These are phyloP conservation scores for Fomitopsis pulvina DNA, from an alignment of 768 basidiomycete species.

Conservation along the genomic window DNA sequence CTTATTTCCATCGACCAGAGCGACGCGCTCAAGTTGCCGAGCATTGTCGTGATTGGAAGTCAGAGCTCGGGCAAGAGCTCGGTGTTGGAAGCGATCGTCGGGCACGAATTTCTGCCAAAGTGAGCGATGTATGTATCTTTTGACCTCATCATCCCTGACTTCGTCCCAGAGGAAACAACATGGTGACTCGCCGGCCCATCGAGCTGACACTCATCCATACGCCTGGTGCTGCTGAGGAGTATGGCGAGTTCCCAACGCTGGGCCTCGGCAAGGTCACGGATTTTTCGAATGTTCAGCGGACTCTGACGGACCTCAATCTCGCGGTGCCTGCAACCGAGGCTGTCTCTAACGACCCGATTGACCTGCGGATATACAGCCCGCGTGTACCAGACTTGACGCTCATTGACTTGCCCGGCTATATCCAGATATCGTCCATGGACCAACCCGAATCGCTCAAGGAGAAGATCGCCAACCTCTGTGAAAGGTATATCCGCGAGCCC, in stretches of 20 bases:
- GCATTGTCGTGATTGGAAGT: conserved; percentile 97
- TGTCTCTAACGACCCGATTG: conserved; percentile 92
- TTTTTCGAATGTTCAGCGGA: conserved; percentile 88
- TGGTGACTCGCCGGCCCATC: conserved; percentile 98
- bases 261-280: conserved; percentile 86
- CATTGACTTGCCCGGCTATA: conserved; percentile 96
- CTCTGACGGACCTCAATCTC: conserved; percentile 90
- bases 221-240: conserved; percentile 64
- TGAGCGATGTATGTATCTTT: conserved; percentile 34
- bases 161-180: conserved; percentile 81
- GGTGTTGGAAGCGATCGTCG: conserved; percentile 94
- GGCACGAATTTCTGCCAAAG: conserved; percentile 98
- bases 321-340: conserved; percentile 87
- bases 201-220: conserved; percentile 96
- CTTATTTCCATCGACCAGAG: conserved; percentile 95
- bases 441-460: conserved; percentile 93
- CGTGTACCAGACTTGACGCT: conserved; percentile 95
- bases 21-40: conserved; percentile 89
- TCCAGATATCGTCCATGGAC: conserved; percentile 91
- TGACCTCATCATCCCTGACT: not conserved
- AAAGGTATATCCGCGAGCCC: conserved; percentile 98
- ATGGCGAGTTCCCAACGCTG: conserved; percentile 90
- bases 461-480: conserved; percentile 84
- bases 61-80: conserved; percentile 99
- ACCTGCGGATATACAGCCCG: conserved; percentile 93